These are phyloP conservation scores for Williopsis jadinii DNA, from an alignment of 1,139 yeast genomes.

Conservation along the genomic window DNA sequence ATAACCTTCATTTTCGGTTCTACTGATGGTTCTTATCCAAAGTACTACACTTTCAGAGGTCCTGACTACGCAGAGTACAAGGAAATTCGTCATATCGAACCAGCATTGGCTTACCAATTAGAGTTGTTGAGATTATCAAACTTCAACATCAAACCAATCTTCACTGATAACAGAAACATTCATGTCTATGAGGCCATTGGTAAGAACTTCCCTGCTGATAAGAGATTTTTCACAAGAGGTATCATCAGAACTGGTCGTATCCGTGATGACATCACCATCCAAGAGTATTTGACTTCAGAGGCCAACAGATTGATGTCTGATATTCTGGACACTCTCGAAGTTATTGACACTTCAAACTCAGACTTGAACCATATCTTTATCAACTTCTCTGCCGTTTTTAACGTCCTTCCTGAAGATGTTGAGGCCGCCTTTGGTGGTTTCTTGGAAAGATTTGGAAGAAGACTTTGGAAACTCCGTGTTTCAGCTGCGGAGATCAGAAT, in stretches of 20 bases:
- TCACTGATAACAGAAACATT: constrained; percentile 94
- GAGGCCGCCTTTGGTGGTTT: constrained; percentile 97
- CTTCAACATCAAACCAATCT: constrained; percentile 89
- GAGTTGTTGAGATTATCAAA: constrained; percentile 92
- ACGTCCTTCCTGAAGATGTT: constrained; percentile 89
- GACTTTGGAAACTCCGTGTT: constrained; percentile 93
- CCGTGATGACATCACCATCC: constrained; percentile 84
- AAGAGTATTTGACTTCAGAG: constrained; percentile 92
- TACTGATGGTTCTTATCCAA: constrained; percentile 82
- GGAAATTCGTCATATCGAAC: constrained; percentile 95
- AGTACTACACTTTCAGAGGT: constrained; percentile 91
- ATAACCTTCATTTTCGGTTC: constrained; percentile 85
- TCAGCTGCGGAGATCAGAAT: constrained; percentile 97
- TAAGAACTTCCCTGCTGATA: constrained; percentile 87
- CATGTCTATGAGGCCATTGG: constrained; percentile 97
- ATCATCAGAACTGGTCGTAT: constrained; percentile 94
- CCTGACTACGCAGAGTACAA: constrained; percentile 77
- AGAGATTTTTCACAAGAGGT: constrained; percentile 95
- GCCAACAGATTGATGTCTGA: constrained; percentile 94
- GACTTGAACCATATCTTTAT: constrained; percentile 95
- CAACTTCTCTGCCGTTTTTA: constrained; percentile 92
- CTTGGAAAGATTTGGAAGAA: constrained; percentile 94
- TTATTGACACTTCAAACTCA: constrained; percentile 89
- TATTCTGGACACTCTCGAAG: constrained; percentile 89
- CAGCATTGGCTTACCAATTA: constrained; percentile 95